Evolutionary conservation across 257 asterid species (phyloP), one percentile per base, ranked within the genome.

Genomic region (Capsicum chinense): DNA sequence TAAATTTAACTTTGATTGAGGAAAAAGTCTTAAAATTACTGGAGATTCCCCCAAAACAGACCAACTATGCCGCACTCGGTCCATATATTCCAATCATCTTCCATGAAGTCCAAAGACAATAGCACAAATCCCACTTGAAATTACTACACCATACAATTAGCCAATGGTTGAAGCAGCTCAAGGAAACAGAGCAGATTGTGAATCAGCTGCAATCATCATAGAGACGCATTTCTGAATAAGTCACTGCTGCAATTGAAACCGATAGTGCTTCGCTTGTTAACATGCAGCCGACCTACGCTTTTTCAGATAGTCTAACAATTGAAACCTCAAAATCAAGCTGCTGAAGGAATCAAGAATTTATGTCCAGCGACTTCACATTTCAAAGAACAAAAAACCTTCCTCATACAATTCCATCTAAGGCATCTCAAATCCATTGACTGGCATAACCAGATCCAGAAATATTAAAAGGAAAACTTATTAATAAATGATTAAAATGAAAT

Each of bases 391-490:
- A 86, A 86, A 26, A 26, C 50, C 85, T 52, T 74, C 88, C 85
- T 58, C 84, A 84, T 56, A 84, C 42, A 52, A 7, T 85, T 84
- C 85, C 88, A 87, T 83, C 87, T 85, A 83, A 70, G 81, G 69
- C 68, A 83, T 67, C 56, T 68, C 88, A 78, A 68, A 44, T 16
- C 74, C 60, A 74, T 69, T 39, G 85, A 85, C 82, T 83, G 82
- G 83, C 82, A 85, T 57, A 85, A 63, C 74, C 85, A 86, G 83
- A 79, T 74, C 70, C 76, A 74, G 64, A 88, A 73, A 54, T 76
- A 79, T 74, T 78, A 68, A 85, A 39, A 79, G 21, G 39, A 68
- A 67, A 17, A 74, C 63, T 56, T 85, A 88, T 79, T 73, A 5
- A 57, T 73, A 54, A 44, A 48, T 11, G 69, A 4, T 21, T 47